Evolutionary conservation across 2,329 filamentous ascomycete species (phyloP).

Genomic region (Aspergillus sp.): DNA sequence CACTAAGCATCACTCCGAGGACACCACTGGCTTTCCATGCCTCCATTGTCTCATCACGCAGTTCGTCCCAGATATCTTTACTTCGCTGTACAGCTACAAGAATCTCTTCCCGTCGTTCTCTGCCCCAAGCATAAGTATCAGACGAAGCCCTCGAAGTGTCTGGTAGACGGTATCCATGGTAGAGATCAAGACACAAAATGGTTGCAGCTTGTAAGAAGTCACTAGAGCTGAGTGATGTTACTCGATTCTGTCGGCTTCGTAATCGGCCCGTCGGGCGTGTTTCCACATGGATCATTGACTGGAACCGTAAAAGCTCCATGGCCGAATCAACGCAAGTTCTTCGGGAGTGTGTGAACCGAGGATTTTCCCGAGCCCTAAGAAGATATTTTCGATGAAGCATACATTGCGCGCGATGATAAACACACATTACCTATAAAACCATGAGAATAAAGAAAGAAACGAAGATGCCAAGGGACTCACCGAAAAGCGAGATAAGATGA

Average conservation of each 20-base stretch:
- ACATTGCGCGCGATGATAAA: conserved; percentile 87
- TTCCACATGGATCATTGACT: conserved; percentile 73
- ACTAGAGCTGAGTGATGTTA: conserved; percentile 74
- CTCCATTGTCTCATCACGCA: conserved; percentile 78
- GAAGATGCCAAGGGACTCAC: conserved; percentile 26
- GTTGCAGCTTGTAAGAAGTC: conserved; percentile 87
- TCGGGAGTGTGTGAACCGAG: conserved; percentile 80
- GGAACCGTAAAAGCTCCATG: conserved; percentile 74
- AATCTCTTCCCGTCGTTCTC: conserved; percentile 67
- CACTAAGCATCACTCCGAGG: conserved; percentile 80
- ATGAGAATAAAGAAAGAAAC: conserved; percentile 10
- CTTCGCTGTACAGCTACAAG: conserved; percentile 70
- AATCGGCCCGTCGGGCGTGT: conserved; percentile 70
- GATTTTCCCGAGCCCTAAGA: conserved; percentile 71
- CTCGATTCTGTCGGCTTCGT: conserved; percentile 72
- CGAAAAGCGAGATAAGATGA: conserved; percentile 79
- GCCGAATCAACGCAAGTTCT: conserved; percentile 83
- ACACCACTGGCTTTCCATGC: conserved; percentile 82
- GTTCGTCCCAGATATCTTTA: conserved; percentile 74
- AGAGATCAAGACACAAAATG: conserved; percentile 78
- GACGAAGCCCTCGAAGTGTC: conserved; percentile 33
- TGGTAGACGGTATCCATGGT: conserved; percentile 53
- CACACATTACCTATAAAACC: conserved; percentile 61
- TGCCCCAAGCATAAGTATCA: conserved; percentile 48
- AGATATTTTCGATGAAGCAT: conserved; percentile 88